Evolutionary conservation across 495 filamentous ascomycete genomes (phyloP), one percentile per base, ranked within the genome.

Genomic region (Penicillium arizonense): DNA sequence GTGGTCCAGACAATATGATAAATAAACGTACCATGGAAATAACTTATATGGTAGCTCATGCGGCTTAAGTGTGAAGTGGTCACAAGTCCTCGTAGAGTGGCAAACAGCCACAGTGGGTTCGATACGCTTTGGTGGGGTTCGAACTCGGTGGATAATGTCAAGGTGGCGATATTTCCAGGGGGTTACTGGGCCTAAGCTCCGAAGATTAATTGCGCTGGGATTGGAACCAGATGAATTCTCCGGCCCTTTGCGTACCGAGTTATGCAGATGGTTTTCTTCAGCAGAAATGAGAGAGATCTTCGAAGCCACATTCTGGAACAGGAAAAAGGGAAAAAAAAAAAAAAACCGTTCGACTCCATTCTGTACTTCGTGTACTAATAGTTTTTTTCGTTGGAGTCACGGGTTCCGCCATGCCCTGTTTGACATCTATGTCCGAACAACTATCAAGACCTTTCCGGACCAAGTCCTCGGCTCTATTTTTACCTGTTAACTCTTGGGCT

Each of bases 81-180:
- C 34, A 37, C 34, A 42, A 37, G n/a, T 11, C 5, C 2, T 24
- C 32, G 36, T 9, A 30, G 7, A 45, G 45, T 47, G 51, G 44
- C 33, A 41, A 45, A 44, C 35, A 62, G 55, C 59, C 55, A 58
- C 56, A 59, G 59, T 62, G 56, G 59, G 38, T 43, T 35, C 40
- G 14, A 10, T 2, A 46, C 26, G 20, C 35, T 50, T 33, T 33
- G 30, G 28, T 30, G 28, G 28, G 28, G 28, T 30, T 10, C 8
- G 28, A 18, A 30, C 16, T 53, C 46, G 36, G 58, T 61, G 58
- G 58, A 34, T 40, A 50, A 28, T 40, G 21, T 52, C 54, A 42
- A 55, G 36, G 41, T 49, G 44, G 42, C 42, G 34, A 37, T n/a
- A 24, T 40, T 45, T 23, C 20, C 24, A 48, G 52, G 28, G 28